These are phyloP conservation scores for Phascolomyces articulosus DNA, from an alignment of 371 early-diverging fungal species.

Conservation along the genomic window DNA sequence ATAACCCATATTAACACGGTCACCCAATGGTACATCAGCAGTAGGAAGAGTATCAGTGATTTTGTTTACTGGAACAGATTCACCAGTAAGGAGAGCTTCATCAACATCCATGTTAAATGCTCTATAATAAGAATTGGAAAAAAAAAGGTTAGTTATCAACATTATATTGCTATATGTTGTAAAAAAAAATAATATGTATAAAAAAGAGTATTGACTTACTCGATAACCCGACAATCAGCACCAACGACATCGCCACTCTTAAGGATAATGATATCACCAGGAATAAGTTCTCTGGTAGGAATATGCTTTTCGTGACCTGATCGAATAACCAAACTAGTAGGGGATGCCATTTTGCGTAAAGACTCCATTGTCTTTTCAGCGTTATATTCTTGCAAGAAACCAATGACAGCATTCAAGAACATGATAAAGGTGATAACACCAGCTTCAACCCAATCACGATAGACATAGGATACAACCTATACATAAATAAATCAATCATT, in stretches of 20 bases:
- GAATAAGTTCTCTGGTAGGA: conserved; percentile 73
- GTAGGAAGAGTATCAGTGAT: conserved; percentile 22
- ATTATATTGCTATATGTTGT: not conserved
- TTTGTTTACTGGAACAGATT: conserved; percentile 46
- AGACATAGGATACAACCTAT: conserved; percentile 62
- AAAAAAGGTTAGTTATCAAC: not conserved
- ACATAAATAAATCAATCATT: not conserved
- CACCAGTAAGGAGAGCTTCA: conserved; percentile 85
- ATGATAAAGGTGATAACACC: conserved; percentile 79
- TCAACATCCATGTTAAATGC: conserved; percentile 82
- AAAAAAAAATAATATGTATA: not conserved
- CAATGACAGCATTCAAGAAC: conserved; percentile 80
- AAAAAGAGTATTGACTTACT: conserved; percentile 52
- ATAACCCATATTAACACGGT: conserved; percentile 71
- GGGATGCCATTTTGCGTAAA: conserved; percentile 82
- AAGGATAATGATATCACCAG: conserved; percentile 88
- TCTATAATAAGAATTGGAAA: conserved; percentile 33
- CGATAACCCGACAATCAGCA: conserved; percentile 86
- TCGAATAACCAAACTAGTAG: conserved; percentile 77
- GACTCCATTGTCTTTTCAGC: conserved; percentile 93
- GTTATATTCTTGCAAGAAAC: conserved; percentile 88
- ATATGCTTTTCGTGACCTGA: conserved; percentile 76
- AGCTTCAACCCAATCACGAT: conserved; percentile 70
- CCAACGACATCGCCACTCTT: conserved; percentile 93
- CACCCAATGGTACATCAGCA: conserved; percentile 45